Evolutionary conservation across 1,284 basidiomycete genomes (phyloP), one percentile per base, ranked within the genome.

Genomic region (Cutaneotrichosporon cavernicola): DNA sequence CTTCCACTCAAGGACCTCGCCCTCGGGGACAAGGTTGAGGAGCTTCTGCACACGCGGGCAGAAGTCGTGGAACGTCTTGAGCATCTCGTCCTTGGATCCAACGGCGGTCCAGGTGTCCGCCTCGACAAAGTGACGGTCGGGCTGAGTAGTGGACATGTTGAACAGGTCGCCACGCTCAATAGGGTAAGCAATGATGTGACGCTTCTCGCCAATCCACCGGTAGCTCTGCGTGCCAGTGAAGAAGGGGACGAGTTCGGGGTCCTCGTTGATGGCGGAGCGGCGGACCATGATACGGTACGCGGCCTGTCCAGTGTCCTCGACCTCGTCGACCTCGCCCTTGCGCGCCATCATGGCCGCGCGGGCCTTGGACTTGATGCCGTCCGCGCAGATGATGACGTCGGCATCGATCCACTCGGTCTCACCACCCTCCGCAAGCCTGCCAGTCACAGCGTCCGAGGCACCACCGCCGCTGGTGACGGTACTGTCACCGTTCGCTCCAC

Each of bases 101-200:
- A 65, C 65, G 8, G 77, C 73, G 5, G 79, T 81, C 79, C 79
- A 81, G 13, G 74, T 70, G 61, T 73, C 73, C 14, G 69, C 67
- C 68, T 73, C 60, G 13, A 77, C 76, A 47, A 81, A 77, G 61
- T 74, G 64, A 21, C 72, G 73, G 66, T 80, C 78, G 8, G 78
- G 79, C 64, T 81, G 79, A 0, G 78, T 74, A 26, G 78, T 79
- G 18, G 70, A 72, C 68, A 81, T 76, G 70, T 81, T 81, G 72
- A 77, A 80, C 22, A 78, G 66, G 32, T 70, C 68, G 60, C 74
- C 70, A 18, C 65, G 66, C 22, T 70, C 70, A 52, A 81, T 80
- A 4, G 79, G 79, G 67, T 81, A 81, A 2, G 77, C 76, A 49
- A 81, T 79, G 61, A 81, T 80, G 63, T 80, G 78, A 38, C 78